phyloP scores from a whole-genome alignment of 108 stramenopile genomes.

The Skeletonema tropicum region DNA sequence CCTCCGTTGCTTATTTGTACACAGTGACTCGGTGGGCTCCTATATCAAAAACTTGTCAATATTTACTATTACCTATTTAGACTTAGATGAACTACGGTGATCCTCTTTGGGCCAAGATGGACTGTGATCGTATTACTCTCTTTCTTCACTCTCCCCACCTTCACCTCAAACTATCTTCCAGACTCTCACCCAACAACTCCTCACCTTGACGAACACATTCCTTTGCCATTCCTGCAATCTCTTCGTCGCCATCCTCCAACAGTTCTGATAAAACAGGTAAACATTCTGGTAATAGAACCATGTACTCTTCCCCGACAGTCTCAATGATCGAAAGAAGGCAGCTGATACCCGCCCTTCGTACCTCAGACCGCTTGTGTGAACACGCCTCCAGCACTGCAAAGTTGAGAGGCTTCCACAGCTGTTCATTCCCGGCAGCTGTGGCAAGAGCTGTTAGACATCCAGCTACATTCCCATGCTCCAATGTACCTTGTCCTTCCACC shows the following conservation, averaged over 20 bases:
- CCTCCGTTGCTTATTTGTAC: too few relatives aligned
- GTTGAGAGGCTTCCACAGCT: conserved; percentile 91
- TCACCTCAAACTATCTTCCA: conserved; percentile 80
- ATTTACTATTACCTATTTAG: too few relatives aligned
- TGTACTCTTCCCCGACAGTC: conserved; percentile 90
- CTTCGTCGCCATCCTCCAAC: conserved; percentile 84
- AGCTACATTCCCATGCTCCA: conserved; percentile 71
- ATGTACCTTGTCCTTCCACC: conserved; percentile 60
- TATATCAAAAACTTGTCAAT: too few relatives aligned
- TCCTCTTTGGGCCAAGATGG: too few relatives aligned
- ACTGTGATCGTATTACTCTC: too few relatives aligned
- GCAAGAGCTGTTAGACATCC: conserved; percentile 80
- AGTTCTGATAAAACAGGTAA: conserved; percentile 87
- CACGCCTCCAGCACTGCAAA: conserved; percentile 81
- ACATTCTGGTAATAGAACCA: conserved; percentile 91
- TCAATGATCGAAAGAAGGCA: conserved; percentile 79
- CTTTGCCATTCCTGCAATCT: conserved; percentile 76
- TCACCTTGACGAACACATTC: conserved; percentile 84
- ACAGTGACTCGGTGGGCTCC: too few relatives aligned
- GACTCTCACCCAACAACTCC: conserved; percentile 83
- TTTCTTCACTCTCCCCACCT: background rate
- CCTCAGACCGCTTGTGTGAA: conserved; percentile 66
- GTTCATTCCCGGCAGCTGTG: conserved; percentile 85
- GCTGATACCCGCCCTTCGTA: conserved; percentile 78
- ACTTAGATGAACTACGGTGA: too few relatives aligned